Percentiles rank a stretch among this genome's conserved stretches.
phyloP scores from a whole-genome alignment of 2,329 filamentous ascomycete species.

The Ceratocystis alfenasii region DNA sequence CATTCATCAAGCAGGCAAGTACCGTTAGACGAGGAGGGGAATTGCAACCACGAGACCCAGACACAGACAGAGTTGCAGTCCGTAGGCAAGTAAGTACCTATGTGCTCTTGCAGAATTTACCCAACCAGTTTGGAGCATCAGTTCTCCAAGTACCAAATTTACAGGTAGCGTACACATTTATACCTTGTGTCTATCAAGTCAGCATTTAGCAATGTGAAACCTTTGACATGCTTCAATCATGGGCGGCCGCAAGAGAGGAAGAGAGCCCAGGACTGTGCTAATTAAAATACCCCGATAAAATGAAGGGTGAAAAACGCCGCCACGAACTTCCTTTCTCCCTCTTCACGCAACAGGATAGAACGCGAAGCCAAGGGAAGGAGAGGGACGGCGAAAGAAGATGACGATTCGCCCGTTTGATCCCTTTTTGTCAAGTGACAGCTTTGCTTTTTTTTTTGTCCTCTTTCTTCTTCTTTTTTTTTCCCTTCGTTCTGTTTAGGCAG shows the following conservation, averaged over 20 bases:
- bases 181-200: constrained; percentile 8
- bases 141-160: not conserved
- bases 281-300: constrained; percentile 5
- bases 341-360: not conserved
- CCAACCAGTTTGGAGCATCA: not conserved
- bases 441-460: not conserved
- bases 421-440: too few species aligned
- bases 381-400: not conserved
- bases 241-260: not conserved
- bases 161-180: not conserved
- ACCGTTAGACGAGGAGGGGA: not conserved
- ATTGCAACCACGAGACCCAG: not conserved
- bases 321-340: not conserved
- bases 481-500: not conserved
- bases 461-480: not conserved
- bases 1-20: not conserved
- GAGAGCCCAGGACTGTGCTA: not conserved
- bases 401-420: not conserved
- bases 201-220: constrained; percentile 3
- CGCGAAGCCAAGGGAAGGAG: not conserved
- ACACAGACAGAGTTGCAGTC: too few species aligned
- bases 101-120: not conserved
- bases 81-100: not conserved
- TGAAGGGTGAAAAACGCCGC: constrained; percentile 5
- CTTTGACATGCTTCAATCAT: constrained; percentile 9